These are phyloP conservation scores for Noccaea caerulescens DNA, from an alignment of 345 rosid genomes.

Conservation along the genomic window DNA sequence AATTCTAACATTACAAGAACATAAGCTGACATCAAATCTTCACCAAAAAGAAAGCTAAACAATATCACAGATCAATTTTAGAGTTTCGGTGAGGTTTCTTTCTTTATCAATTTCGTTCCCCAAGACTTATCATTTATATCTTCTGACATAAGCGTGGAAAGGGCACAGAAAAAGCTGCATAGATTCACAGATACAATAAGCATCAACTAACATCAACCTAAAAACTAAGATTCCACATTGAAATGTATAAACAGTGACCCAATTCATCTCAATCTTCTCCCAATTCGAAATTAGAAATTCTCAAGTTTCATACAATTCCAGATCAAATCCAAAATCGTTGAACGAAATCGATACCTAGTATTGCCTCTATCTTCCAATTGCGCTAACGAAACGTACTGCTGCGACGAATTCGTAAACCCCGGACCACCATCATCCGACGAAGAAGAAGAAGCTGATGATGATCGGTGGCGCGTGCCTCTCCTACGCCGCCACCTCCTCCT, in stretches of 20 bases:
- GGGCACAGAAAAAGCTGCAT: constrained; percentile 1
- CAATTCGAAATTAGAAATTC: background rate
- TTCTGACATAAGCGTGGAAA: constrained; percentile 7
- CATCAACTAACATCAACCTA: constrained; percentile 36
- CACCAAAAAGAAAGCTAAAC: background rate
- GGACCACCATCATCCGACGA: constrained; percentile 45
- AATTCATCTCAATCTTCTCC: constrained; percentile 7
- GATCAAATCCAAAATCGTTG: background rate
- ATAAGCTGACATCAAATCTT: background rate
- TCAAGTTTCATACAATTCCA: background rate
- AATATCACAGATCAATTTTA: background rate
- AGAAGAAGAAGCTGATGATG: constrained; percentile 26
- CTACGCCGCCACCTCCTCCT: constrained; percentile 54
- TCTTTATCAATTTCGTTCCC: background rate
- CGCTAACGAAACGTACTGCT: constrained; percentile 63
- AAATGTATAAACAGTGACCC: constrained; percentile 15
- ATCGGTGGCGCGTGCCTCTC: constrained; percentile 40
- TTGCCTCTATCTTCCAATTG: constrained; percentile 61
- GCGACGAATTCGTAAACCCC: constrained; percentile 44
- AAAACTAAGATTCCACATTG: constrained; percentile 9
- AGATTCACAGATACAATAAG: constrained; percentile 32
- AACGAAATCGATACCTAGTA: constrained; percentile 51
- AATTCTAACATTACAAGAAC: constrained; percentile 5
- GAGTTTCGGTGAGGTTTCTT: background rate
- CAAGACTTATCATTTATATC: constrained; percentile 8